Evolutionary conservation across 2,329 filamentous ascomycete species (phyloP), one percentile per base, ranked within the genome.

Genomic region (Aspergillus transmontanensis): DNA sequence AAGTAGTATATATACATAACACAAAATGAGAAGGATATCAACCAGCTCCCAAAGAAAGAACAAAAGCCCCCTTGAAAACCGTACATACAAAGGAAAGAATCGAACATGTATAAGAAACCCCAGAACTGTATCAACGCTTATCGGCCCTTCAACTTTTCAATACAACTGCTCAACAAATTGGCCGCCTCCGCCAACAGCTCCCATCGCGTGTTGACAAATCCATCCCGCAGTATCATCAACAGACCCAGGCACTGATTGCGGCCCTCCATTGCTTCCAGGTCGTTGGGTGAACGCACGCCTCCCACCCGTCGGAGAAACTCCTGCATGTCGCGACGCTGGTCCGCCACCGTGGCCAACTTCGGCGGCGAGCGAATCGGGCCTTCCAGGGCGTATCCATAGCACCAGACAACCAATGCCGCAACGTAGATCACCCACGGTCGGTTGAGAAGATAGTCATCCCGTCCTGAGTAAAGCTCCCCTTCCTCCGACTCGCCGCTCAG

Each of bases 341-440:
- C 89, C 16, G 88, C 85, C 56, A 84, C 83, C 1, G 83, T 89
- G 43, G 76, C 78, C 61, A 91, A 87, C 81, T 79, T 69, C 79
- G 84, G 57, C 59, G 79, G 70, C 2, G 75, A 75, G 14, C 78
- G 81, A 62, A 91, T 87, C 0, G 93, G 86, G 0, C 95, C 95
- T 69, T 98, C 95, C 23, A 96, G 82, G 0, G 94, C 93, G 74
- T 89, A 97, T 2, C 94, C 94, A 72, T 98, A 99, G 64, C 89
- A 93, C 95, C 95, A 99, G 1, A 98, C 91, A 26, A 97, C 92
- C 16, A 99, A 84, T 0, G 90, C 89, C 0, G 95, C 92, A 74
- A 97, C 96, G 78, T 97, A 99, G 58, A 98, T 83, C 12, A 97
- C 93, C 94, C 95, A 99, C 0, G 94, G 92, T 19, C 95, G 86